phyloP scores from a whole-genome alignment of 2,329 filamentous ascomycete genomes.

The Aaosphaeria arxii region DNA sequence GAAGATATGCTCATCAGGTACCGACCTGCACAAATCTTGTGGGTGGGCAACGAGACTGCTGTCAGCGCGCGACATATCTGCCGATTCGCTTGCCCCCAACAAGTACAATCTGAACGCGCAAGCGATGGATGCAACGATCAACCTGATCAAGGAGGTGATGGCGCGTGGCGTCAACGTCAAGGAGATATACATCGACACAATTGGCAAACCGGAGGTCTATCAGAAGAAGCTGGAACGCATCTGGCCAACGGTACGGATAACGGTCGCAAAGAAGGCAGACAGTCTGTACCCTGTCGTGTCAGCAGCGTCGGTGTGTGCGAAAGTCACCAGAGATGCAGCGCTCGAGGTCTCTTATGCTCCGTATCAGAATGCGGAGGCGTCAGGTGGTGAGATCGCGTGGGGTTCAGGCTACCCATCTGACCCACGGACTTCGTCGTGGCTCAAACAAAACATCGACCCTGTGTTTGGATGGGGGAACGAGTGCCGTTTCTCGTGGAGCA shows the following conservation, averaged over 20 bases:
- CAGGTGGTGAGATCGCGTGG: conserved; percentile 56
- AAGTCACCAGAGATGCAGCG: conserved; percentile 89
- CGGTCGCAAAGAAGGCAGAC: conserved; percentile 73
- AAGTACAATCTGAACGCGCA: conserved; percentile 93
- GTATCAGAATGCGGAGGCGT: conserved; percentile 35
- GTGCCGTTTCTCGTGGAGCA: conserved; percentile 94
- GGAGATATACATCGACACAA: conserved; percentile 94
- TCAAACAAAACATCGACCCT: conserved; percentile 83
- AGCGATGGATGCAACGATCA: conserved; percentile 87
- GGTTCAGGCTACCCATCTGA: conserved; percentile 95
- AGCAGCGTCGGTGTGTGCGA: conserved; percentile 90
- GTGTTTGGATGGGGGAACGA: conserved; percentile 94
- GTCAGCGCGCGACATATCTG: conserved; percentile 78
- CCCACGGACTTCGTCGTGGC: conserved; percentile 73
- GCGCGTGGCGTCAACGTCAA: conserved; percentile 75
- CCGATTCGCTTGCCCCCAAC: conserved; percentile 68
- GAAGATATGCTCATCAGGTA: conserved; percentile 64
- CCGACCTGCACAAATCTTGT: conserved; percentile 60
- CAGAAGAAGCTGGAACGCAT: conserved; percentile 79
- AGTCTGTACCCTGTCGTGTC: conserved; percentile 89
- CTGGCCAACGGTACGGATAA: conserved; percentile 66
- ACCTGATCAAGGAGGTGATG: conserved; percentile 74
- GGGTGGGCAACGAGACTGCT: conserved; percentile 83
- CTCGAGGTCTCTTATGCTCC: conserved; percentile 73
- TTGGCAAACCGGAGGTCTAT: conserved; percentile 78